phyloP scores from a whole-genome alignment of 2,329 filamentous ascomycete genomes.

The Apiospora sp. region DNA sequence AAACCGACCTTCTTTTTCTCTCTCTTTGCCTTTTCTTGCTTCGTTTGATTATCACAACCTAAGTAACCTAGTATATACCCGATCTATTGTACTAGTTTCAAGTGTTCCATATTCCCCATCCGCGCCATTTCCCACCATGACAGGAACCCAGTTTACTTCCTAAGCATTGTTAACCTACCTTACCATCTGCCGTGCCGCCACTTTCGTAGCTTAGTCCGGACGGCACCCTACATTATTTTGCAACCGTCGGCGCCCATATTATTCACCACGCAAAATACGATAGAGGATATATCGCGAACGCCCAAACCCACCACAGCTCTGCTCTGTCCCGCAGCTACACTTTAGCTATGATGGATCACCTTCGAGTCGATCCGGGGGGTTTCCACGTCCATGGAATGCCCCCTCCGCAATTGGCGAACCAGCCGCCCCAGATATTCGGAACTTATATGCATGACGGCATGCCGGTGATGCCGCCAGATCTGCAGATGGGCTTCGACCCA shows the following conservation, averaged over 20 bases:
- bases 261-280: background rate
- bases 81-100: constrained; percentile 1
- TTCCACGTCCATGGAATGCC: constrained; percentile 66
- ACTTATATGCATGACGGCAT: constrained; percentile 67
- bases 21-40: background rate
- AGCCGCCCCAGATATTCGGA: constrained; percentile 74
- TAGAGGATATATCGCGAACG: background rate
- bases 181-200: constrained; percentile 19
- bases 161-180: constrained; percentile 20
- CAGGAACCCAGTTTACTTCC: constrained; percentile 8
- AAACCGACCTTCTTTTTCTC: background rate
- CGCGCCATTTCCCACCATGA: constrained; percentile 4
- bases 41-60: constrained; percentile 18
- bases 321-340: background rate
- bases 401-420: constrained; percentile 68
- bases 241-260: constrained; percentile 1
- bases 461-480: constrained; percentile 63
- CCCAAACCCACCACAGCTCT: background rate
- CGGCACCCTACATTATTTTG: constrained; percentile 9
- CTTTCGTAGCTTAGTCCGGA: constrained; percentile 1
- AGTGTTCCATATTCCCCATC: constrained; percentile 16
- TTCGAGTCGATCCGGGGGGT: constrained; percentile 49
- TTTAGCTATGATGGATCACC: constrained; percentile 55
- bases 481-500: constrained; percentile 68
- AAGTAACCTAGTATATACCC: constrained; percentile 16